These are phyloP conservation scores for Achaetomium macrosporum DNA, from an alignment of 2,329 filamentous ascomycete genomes.

Conservation along the genomic window DNA sequence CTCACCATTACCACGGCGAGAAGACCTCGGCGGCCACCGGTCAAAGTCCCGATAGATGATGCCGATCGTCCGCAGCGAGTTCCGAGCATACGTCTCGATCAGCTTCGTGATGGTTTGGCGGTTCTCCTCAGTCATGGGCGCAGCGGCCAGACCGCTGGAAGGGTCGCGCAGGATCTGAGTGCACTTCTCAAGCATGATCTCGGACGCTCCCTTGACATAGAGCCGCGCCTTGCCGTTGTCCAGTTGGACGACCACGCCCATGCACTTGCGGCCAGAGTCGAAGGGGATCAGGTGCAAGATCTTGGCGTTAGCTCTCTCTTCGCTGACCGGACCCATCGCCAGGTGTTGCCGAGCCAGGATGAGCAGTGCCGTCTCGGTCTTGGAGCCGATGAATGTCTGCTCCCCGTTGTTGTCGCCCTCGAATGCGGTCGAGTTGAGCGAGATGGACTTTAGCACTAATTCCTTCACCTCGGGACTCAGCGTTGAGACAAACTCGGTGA, in stretches of 20 bases:
- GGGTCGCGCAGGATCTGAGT: slow-evolving; percentile 46
- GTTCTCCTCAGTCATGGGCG: slow-evolving; percentile 46
- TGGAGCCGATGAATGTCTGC: slow-evolving; percentile 66
- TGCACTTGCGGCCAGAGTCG: slow-evolving; percentile 69
- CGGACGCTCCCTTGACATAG: slow-evolving; percentile 59
- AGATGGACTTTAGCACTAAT: slow-evolving; percentile 53
- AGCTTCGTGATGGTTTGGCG: slow-evolving; percentile 54
- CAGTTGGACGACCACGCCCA: slow-evolving; percentile 53
- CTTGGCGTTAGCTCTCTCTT: slow-evolving; percentile 53
- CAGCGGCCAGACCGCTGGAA: slow-evolving; percentile 37
- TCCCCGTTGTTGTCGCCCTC: slow-evolving; percentile 65
- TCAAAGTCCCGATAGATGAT: slow-evolving; percentile 80
- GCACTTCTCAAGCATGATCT: slow-evolving; percentile 56
- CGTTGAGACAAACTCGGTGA: slow-evolving; percentile 42
- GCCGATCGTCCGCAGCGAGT: slow-evolving; percentile 78
- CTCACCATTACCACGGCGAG: slow-evolving; percentile 48
- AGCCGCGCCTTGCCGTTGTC: slow-evolving; percentile 48
- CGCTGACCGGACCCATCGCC: slow-evolving; percentile 58
- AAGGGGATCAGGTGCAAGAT: slow-evolving; percentile 66
- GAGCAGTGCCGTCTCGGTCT: slow-evolving; percentile 71
- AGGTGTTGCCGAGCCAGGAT: slow-evolving; percentile 61
- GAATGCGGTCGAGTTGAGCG: slow-evolving; percentile 68
- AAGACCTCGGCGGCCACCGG: slow-evolving; percentile 69
- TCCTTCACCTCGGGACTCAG: slow-evolving; percentile 45
- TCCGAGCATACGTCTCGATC: slow-evolving; percentile 71